Evolutionary conservation across 1,284 basidiomycete genomes (phyloP).

Genomic region (Ceratobasidium sp.): DNA sequence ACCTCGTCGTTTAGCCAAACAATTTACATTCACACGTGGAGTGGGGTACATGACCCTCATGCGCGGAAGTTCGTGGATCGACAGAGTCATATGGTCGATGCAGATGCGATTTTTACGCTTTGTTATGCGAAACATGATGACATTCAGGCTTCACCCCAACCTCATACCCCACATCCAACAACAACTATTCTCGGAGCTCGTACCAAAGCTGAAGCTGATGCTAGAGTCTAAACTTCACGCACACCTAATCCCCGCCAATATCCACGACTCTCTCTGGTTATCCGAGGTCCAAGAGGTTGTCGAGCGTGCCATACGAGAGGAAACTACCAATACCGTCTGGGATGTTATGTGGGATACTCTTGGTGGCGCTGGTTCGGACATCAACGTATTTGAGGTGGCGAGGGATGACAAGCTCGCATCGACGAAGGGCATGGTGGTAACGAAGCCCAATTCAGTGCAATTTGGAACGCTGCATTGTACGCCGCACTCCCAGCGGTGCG

Average conservation of each 20-base stretch:
- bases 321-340: not conserved
- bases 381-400: not conserved
- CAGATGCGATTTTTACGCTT: not conserved
- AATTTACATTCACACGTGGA: not conserved
- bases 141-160: not conserved
- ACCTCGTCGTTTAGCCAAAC: too few relatives aligned
- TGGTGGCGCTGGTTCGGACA: not conserved
- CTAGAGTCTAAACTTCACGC: not conserved
- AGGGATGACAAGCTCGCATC: not conserved
- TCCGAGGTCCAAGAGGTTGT: not conserved
- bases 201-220: not conserved
- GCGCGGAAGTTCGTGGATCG: not conserved
- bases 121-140: not conserved
- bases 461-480: constrained; percentile 12
- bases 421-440: not conserved
- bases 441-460: not conserved
- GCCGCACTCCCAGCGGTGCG: constrained; percentile 8
- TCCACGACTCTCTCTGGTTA: not conserved
- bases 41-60: not conserved
- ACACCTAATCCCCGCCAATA: not conserved
- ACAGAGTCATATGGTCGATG: not conserved
- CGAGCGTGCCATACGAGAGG: not conserved
- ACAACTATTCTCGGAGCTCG: not conserved
- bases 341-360: not conserved
- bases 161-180: not conserved